These are phyloP conservation scores for Xylaria intraflava DNA, from an alignment of 495 filamentous ascomycete genomes.

Conservation along the genomic window DNA sequence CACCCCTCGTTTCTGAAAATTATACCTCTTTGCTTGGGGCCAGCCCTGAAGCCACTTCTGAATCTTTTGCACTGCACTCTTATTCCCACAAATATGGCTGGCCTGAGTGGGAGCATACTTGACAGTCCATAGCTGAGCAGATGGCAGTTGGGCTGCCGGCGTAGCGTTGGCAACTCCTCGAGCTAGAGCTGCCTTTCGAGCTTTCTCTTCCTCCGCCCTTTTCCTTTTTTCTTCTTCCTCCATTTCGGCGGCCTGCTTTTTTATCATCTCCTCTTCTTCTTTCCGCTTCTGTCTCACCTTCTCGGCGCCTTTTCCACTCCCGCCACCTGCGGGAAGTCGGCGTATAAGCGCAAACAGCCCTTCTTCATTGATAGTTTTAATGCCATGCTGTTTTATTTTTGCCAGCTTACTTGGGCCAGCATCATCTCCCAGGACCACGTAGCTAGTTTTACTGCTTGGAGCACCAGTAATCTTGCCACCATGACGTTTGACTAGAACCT, in stretches of 20 bases:
- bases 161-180: conserved; percentile 31
- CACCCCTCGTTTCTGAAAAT: conserved; percentile 71
- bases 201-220: conserved; percentile 42
- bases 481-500: conserved; percentile 81
- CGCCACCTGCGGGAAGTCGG: conserved; percentile 76
- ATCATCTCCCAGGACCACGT: conserved; percentile 83
- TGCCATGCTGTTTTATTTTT: conserved; percentile 66
- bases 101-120: conserved; percentile 86
- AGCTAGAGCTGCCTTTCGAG: conserved; percentile 40
- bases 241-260: conserved; percentile 73
- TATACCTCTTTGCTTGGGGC: conserved; percentile 60
- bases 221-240: conserved; percentile 57
- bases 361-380: conserved; percentile 91
- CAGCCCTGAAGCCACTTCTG: conserved; percentile 82
- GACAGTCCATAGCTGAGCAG: conserved; percentile 81
- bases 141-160: conserved; percentile 34
- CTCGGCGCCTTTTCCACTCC: conserved; percentile 79
- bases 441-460: conserved; percentile 88
- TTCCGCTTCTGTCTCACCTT: conserved; percentile 75
- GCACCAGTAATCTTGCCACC: conserved; percentile 83
- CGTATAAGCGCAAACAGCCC: conserved; percentile 85
- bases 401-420: conserved; percentile 91
- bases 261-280: conserved; percentile 70
- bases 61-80: conserved; percentile 79
- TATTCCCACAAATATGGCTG: conserved; percentile 93